These are phyloP conservation scores for Lentinula edodes DNA, from an alignment of 768 basidiomycete genomes.

Conservation along the genomic window DNA sequence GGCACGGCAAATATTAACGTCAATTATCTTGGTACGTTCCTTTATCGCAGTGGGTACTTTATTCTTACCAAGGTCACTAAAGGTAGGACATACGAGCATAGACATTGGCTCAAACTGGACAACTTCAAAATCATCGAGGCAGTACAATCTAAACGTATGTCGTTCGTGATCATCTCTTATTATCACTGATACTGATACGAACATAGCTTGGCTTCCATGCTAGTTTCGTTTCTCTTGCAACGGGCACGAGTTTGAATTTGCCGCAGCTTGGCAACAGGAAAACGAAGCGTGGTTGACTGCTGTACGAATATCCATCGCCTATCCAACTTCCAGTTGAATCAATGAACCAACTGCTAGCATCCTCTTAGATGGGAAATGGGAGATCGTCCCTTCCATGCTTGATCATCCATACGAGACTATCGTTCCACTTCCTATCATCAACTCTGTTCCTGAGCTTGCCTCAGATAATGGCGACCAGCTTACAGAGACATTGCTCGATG, in stretches of 20 bases:
- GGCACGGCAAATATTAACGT: conserved; percentile 54
- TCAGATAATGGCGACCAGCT: conserved; percentile 13
- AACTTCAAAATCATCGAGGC: conserved; percentile 69
- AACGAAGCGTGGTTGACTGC: conserved; percentile 83
- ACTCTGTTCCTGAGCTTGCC: conserved; percentile 47
- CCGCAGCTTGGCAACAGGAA: conserved; percentile 78
- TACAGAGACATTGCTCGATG: conserved; percentile 3
- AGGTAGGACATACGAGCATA: conserved; percentile 75
- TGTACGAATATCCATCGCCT: conserved; percentile 47
- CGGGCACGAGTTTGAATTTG: conserved; percentile 79
- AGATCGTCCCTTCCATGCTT: conserved; percentile 24
- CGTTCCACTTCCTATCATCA: conserved; percentile 45
- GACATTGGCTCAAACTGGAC: conserved; percentile 80
- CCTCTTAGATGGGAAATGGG: conserved; percentile 36
- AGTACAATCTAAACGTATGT: conserved; percentile 68
- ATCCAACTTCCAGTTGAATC: conserved; percentile 39
- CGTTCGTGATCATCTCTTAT: neutral
- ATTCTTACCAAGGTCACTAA: conserved; percentile 84
- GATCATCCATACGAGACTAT: conserved; percentile 36
- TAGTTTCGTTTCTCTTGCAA: conserved; percentile 69
- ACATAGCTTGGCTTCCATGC: conserved; percentile 72
- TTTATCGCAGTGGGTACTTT: conserved; percentile 83
- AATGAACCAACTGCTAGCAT: conserved; percentile 65
- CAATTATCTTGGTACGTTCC: conserved; percentile 86
- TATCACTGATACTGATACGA: neutral